phyloP scores from a whole-genome alignment of 768 basidiomycete genomes.

The Nidularia pulvinata region DNA sequence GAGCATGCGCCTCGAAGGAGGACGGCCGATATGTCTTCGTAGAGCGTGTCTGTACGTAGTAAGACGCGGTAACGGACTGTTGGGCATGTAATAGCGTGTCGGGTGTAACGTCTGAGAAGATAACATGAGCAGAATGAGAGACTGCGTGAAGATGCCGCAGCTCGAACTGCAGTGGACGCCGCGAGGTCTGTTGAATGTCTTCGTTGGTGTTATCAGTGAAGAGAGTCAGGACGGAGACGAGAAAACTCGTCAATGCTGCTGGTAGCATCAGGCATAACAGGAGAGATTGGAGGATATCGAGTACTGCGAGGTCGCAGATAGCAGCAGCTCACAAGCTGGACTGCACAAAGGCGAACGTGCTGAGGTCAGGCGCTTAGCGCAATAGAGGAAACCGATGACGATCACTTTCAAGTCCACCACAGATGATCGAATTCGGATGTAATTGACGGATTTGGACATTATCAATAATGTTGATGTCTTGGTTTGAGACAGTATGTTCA shows the following conservation, averaged over 20 bases:
- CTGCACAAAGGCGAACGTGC: too few species aligned
- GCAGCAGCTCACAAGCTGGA: too few species aligned
- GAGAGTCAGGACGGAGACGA: constrained; percentile 39
- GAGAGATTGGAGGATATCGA: too few species aligned
- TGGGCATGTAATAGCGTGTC: constrained; percentile 5
- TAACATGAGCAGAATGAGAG: constrained; percentile 42
- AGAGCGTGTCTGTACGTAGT: constrained; percentile 34
- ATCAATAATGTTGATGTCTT: too few species aligned
- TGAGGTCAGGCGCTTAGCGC: too few species aligned
- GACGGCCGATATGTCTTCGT: constrained; percentile 42
- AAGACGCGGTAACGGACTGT: constrained; percentile 16
- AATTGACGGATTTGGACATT: too few species aligned
- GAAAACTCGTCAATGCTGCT: constrained; percentile 43
- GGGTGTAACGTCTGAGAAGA: constrained; percentile 50
- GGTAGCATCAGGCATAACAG: constrained; percentile 45
- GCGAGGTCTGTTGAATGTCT: constrained; percentile 5
- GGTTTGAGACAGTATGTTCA: too few species aligned
- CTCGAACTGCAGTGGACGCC: constrained; percentile 40
- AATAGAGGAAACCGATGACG: too few species aligned
- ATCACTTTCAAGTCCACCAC: too few species aligned
- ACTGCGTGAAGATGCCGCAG: constrained; percentile 65
- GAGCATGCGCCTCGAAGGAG: constrained; percentile 40
- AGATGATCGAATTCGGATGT: too few species aligned
- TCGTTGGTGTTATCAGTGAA: constrained; percentile 6
- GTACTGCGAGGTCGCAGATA: too few species aligned